These are phyloP conservation scores for Mycena sanguinolenta DNA, from an alignment of 768 basidiomycete genomes.

Conservation along the genomic window DNA sequence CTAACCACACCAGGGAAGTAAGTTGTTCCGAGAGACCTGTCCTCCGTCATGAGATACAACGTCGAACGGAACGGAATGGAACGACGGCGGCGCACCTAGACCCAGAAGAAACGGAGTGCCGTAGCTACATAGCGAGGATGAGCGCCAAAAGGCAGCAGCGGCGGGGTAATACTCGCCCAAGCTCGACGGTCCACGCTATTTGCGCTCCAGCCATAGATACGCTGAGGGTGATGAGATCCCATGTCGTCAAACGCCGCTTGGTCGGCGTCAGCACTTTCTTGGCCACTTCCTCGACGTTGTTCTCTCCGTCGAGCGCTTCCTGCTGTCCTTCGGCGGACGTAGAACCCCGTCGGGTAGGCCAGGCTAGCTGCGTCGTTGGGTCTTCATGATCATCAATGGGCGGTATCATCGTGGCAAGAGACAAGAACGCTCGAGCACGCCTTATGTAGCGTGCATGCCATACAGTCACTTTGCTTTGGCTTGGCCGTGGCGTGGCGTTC, in stretches of 20 bases:
- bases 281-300: constrained; percentile 28
- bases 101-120: constrained; percentile 92
- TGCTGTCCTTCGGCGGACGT: constrained; percentile 26
- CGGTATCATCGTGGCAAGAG: constrained; percentile 65
- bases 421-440: constrained; percentile 26
- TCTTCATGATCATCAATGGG: constrained; percentile 75
- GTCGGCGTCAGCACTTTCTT: constrained; percentile 10
- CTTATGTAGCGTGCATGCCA: constrained; percentile 21
- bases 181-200: constrained; percentile 95
- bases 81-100: constrained; percentile 49
- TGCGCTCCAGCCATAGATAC: constrained; percentile 96
- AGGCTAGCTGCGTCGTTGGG: constrained; percentile 84
- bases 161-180: constrained; percentile 71
- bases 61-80: neutral
- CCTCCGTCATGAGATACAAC: constrained; percentile 1
- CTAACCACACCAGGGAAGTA: constrained; percentile 95
- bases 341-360: constrained; percentile 63
- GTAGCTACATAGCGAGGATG: constrained; percentile 67
- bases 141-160: constrained; percentile 16
- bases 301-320: constrained; percentile 22
- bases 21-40: constrained; percentile 88
- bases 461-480: neutral
- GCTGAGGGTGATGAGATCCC: constrained; percentile 85
- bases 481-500: no score
- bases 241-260: constrained; percentile 62